Evolutionary conservation across 2,329 filamentous ascomycete species (phyloP), one percentile per base, ranked within the genome.

Genomic region (Aspergillus phoenicis): DNA sequence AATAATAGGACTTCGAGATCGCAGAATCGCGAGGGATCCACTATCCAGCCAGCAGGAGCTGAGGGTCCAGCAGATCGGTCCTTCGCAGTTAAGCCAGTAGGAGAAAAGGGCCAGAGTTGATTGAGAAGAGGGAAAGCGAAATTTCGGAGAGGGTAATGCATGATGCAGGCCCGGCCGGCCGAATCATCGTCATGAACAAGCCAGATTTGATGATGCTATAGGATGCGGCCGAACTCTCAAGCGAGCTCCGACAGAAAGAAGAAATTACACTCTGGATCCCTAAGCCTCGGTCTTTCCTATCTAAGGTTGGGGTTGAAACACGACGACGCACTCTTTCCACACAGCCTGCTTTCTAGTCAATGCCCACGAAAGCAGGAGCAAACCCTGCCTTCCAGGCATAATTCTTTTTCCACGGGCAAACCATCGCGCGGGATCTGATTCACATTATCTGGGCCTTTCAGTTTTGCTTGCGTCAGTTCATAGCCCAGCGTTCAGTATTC

Each of bases 221-320:
- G 2, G 2, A 33, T 33, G 47, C 47, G 15, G 47, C 26, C 26
- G 47, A 51, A 30, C 47, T 49, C 45, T 51, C 47, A 33, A 51
- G 30, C 52, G 38, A 41, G 45, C 48, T 55, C 61, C 58, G 61
- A 60, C 58, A 62, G 26, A 36, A 13, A 36, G 33, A 36, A 36
- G 33, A 36, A 36, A 33, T 51, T 51, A 28, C 26, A 51, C 28
- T 51, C 17, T 30, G 26, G 26, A 30, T 17, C 26, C 47, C 57
- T 54, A 52, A 45, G 54, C 53, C 58, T 60, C 41, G 39, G 53
- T 45, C 41, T 60, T 60, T 57, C 58, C 58, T 36, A 24, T 45
- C 41, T 45, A 17, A 58, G 61, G 45, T 52, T 57, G 26, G 20
- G 17, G n/a, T 57, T 20, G 54, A 57, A 57, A 48, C 54, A 22